phyloP scores from a whole-genome alignment of 805 yeast genomes.

The Candida ponderosae region DNA sequence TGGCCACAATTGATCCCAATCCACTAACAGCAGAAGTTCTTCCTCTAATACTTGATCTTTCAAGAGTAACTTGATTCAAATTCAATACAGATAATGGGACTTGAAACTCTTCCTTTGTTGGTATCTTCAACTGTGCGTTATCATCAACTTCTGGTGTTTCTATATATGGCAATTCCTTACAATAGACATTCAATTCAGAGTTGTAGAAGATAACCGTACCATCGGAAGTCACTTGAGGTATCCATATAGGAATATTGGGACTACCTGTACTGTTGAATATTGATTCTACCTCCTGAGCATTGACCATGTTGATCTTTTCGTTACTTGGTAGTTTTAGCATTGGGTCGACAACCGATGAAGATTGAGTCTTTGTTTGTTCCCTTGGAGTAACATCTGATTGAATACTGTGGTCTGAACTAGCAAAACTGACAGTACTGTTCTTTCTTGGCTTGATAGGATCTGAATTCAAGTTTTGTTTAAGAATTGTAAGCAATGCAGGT shows the following conservation, averaged over 20 bases:
- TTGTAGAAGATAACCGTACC: constrained; percentile 54
- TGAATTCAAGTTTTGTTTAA: constrained; percentile 16
- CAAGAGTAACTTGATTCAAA: constrained; percentile 20
- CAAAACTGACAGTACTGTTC: constrained; percentile 43
- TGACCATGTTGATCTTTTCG: constrained; percentile 20
- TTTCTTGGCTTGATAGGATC: constrained; percentile 28
- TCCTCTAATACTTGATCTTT: constrained; percentile 10
- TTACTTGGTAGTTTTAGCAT: constrained; percentile 9
- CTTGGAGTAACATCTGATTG: constrained; percentile 22
- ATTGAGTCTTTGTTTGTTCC: constrained; percentile 7
- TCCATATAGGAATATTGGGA: constrained; percentile 43
- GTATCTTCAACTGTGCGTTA: constrained; percentile 19
- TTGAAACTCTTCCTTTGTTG: constrained; percentile 18
- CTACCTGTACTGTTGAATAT: constrained; percentile 26
- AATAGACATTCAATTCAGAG: constrained; percentile 49
- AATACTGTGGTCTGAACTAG: constrained; percentile 21
- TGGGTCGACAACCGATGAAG: constrained; percentile 4
- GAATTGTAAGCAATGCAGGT: constrained; percentile 8
- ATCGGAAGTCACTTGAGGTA: constrained; percentile 48
- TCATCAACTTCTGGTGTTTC: constrained; percentile 28
- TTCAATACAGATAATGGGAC: constrained; percentile 11
- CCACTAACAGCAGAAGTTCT: constrained; percentile 12
- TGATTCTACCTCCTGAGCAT: constrained; percentile 29
- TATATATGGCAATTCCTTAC: constrained; percentile 50
- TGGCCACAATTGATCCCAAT: constrained; percentile 7